Conservation (phyloP, 495 filamentous ascomycete species). For the Physcia stellaris region DNA sequence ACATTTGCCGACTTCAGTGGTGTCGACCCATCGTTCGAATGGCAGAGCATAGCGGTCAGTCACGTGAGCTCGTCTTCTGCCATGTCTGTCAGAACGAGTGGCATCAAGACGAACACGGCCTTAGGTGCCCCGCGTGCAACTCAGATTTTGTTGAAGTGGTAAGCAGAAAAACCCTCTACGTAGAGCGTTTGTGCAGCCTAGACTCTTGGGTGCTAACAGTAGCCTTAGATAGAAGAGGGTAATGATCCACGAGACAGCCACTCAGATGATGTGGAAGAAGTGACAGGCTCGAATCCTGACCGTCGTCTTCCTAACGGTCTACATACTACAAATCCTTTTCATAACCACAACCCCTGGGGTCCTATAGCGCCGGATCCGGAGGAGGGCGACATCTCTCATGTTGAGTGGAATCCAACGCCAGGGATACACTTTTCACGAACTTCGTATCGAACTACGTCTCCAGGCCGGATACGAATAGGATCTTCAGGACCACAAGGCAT, state of each 20-base stretch:
- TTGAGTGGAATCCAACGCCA: slow-evolving; percentile 24
- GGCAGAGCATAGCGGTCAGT: no score
- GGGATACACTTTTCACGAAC: slow-evolving; percentile 20
- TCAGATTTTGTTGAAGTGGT: slow-evolving; percentile 81
- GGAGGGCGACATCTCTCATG: slow-evolving; percentile 24
- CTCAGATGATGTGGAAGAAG: slow-evolving; percentile 14
- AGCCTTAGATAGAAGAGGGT: slow-evolving; percentile 22
- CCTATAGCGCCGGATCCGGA: slow-evolving; percentile 22
- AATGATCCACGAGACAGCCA: slow-evolving; percentile 24
- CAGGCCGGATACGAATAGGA: not conserved
- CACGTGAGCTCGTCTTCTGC: slow-evolving; percentile 75
- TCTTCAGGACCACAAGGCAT: no score
- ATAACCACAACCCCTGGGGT: slow-evolving; percentile 20
- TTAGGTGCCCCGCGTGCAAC: slow-evolving; percentile 63
- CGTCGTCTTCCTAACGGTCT: slow-evolving; percentile 7
- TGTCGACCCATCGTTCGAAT: no score
- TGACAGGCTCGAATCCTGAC: slow-evolving; percentile 3
- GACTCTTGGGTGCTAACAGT: slow-evolving; percentile 1
- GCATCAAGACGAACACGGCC: slow-evolving; percentile 50
- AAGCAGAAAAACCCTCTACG: no score
- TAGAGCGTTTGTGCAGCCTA: no score
- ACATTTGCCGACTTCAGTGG: no score
- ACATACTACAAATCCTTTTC: slow-evolving; percentile 15
- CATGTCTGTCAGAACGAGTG: slow-evolving; percentile 70
- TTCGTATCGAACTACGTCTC: slow-evolving; percentile 17